phyloP scores from a whole-genome alignment of 1,284 basidiomycete genomes.

The Papiliotrema fonsecae region DNA sequence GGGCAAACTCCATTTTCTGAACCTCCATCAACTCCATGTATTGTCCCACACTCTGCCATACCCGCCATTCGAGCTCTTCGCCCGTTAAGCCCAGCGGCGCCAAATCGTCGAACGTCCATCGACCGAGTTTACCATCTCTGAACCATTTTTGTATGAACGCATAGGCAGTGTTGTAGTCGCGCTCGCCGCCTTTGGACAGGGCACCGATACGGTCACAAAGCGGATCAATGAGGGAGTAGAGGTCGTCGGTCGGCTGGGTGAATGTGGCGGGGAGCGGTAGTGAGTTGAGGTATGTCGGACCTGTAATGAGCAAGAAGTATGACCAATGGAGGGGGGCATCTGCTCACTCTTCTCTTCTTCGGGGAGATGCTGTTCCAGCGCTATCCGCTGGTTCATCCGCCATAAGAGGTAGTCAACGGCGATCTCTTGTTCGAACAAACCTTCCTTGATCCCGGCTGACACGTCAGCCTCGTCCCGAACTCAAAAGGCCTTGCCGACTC shows the following conservation, averaged over 20 bases:
- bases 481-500: conserved; percentile 16
- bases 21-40: conserved; percentile 2
- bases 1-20: neutral
- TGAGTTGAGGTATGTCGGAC: conserved; percentile 57
- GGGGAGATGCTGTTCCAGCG: conserved; percentile 15
- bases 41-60: neutral
- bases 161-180: conserved; percentile 65
- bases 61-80: neutral
- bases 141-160: conserved; percentile 80
- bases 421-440: conserved; percentile 77
- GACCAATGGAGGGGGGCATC: conserved; percentile 2
- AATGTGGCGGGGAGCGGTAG: conserved; percentile 52
- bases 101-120: conserved; percentile 52
- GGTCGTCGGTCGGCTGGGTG: conserved; percentile 56
- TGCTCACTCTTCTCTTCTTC: conserved; percentile 7
- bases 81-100: conserved; percentile 6
- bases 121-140: conserved; percentile 60
- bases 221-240: conserved; percentile 61
- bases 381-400: conserved; percentile 67
- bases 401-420: conserved; percentile 86
- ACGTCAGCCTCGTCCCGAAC: neutral
- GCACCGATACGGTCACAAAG: conserved; percentile 75
- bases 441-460: conserved; percentile 88
- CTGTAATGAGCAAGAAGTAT: conserved; percentile 42
- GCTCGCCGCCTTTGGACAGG: conserved; percentile 67